Conservation (phyloP, 257 asterid species). For the Lantana camara region DNA sequence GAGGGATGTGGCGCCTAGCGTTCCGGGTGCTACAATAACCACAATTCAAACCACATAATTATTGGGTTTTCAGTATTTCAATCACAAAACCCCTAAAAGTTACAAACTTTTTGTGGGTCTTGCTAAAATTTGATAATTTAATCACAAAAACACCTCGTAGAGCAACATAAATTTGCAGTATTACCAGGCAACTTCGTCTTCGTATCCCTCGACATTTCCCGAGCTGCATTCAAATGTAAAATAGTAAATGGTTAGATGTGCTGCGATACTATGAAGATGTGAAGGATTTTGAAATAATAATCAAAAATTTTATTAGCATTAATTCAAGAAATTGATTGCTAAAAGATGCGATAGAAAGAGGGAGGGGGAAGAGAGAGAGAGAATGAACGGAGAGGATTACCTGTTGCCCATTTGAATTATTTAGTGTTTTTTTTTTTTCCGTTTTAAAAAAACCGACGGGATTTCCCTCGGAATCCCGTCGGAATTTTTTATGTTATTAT, state of each 20-base stretch:
- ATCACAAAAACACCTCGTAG: neutral
- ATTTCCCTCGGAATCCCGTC: too few relatives aligned
- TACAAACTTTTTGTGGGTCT: neutral
- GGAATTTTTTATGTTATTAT: too few relatives aligned
- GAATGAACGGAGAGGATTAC: too few relatives aligned
- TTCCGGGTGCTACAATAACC: too few relatives aligned
- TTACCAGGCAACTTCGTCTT: constrained; percentile 28
- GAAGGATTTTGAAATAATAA: neutral
- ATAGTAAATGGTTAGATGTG: neutral
- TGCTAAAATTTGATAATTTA: neutral
- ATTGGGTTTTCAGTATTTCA: neutral
- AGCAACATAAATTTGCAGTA: neutral
- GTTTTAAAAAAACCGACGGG: too few relatives aligned
- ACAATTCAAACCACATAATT: neutral
- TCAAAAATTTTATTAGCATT: neutral
- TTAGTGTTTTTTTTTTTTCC: too few relatives aligned
- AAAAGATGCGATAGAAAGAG: neutral
- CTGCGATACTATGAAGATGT: neutral
- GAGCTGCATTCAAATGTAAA: constrained; percentile 15
- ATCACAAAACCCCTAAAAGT: neutral
- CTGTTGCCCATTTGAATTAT: too few relatives aligned
- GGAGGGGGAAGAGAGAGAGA: too few relatives aligned
- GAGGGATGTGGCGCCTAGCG: too few relatives aligned
- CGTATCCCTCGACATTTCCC: constrained; percentile 29
- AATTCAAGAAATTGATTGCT: neutral